Evolutionary conservation across 2,329 filamentous ascomycete species (phyloP), one percentile per base, ranked within the genome.

Genomic region (Cladophialophora psammophila): DNA sequence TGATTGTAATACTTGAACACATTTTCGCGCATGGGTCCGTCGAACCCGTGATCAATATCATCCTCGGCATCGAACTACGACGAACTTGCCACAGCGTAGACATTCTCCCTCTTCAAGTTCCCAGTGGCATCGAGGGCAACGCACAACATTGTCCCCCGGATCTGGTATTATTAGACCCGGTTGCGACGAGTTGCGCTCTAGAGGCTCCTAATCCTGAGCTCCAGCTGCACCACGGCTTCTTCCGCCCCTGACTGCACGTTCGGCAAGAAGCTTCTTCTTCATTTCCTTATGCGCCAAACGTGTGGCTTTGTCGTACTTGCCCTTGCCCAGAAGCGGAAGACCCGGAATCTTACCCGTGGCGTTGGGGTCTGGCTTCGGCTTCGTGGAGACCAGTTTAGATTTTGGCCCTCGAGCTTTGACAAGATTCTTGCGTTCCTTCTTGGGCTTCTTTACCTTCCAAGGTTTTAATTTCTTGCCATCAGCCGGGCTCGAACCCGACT

Each of bases 101-200:
- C 89, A 91, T 3, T 72, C 76, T 64, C 86, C 86, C 52, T 88
- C 87, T 74, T 88, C 86, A 55, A 91, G 79, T 75, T 91, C 89
- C 83, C 85, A 86, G 8, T 82, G 78, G 76, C 89, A 91, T 2
- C 79, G 69, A 1, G 88, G 88, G 75, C 89, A 91, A 70, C 88
- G 83, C 63, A 85, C 84, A 38, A 85, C 84, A 74, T 91, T 88
- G 73, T 84, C 83, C 38, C 83, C 78, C 71, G 90, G 88, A 55
- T 82, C 78, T 40, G 88, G 79, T 12, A 85, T 78, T 72, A 71
- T 78, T 65, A 42, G 79, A 66, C 68, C 60, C 75, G 26, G 26
- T 60, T 31, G 40, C 2, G 15, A 34, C 45, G 48, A 62, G 18
- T 3, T 6, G n/a, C 6, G n/a, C 26, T 58, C 35, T 13, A 58